Percentiles rank a stretch among this genome's conserved stretches.
These are phyloP conservation scores for Citrus australasica DNA, from an alignment of 345 rosid genomes.

Conservation along the genomic window DNA sequence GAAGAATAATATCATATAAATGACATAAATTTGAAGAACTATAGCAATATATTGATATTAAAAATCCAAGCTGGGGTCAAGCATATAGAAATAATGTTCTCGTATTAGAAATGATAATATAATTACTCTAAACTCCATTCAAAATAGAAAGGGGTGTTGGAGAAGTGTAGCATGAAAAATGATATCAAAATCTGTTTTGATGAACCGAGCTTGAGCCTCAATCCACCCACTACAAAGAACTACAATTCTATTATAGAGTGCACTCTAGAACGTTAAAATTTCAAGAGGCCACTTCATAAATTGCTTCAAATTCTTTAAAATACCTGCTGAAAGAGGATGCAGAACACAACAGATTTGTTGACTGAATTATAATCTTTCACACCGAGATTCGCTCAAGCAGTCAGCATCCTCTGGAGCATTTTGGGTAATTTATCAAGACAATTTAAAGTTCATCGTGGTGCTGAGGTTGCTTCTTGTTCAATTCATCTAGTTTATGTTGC, in stretches of 20 bases:
- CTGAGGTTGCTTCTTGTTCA: constrained; percentile 60
- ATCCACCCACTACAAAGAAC: constrained; percentile 4
- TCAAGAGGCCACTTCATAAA: neutral
- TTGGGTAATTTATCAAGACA: neutral
- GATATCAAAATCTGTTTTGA: constrained; percentile 7
- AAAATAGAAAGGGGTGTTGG: neutral
- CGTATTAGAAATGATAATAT: neutral
- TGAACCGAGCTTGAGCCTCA: neutral
- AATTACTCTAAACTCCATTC: constrained; percentile 3
- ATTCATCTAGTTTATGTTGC: constrained; percentile 58
- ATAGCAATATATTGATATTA: neutral
- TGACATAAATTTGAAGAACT: neutral
- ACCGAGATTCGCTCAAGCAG: neutral
- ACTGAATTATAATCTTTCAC: neutral
- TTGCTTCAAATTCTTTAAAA: constrained; percentile 12
- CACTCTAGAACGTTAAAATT: neutral
- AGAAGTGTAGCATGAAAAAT: neutral
- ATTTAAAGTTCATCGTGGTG: constrained; percentile 71
- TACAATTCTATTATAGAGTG: constrained; percentile 3
- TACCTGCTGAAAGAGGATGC: constrained; percentile 7
- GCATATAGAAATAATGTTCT: neutral
- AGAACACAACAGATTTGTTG: neutral
- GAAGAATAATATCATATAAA: neutral
- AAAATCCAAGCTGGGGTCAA: neutral
- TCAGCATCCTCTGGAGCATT: constrained; percentile 16